Conservation (phyloP, 352 stramenopile species). For the Hyaloperonospora arabidopsidis region DNA sequence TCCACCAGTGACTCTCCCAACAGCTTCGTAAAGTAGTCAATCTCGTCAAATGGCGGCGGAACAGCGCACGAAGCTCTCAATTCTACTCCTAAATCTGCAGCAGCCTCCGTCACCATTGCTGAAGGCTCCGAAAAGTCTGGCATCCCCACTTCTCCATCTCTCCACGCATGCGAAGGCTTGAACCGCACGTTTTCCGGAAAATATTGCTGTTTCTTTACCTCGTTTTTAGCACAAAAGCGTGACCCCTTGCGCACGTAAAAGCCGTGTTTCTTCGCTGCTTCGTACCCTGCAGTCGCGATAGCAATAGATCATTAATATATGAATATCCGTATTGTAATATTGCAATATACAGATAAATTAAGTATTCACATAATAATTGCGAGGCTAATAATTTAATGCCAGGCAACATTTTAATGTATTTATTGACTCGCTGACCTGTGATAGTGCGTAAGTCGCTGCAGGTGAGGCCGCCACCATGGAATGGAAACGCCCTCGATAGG, state of each 20-base stretch:
- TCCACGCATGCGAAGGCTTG: conserved; percentile 65
- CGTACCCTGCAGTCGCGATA: conserved; percentile 28
- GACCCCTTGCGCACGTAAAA: conserved; percentile 53
- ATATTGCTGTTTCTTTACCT: conserved; percentile 3
- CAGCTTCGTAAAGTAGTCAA: conserved; percentile 50
- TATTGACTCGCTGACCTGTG: conserved; percentile 27
- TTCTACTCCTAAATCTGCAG: neutral
- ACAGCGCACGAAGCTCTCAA: conserved; percentile 14
- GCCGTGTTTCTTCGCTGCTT: conserved; percentile 38
- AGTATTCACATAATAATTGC: too few relatives aligned
- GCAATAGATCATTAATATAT: neutral
- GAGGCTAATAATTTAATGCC: neutral
- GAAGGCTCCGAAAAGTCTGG: conserved; percentile 17
- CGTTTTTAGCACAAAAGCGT: neutral
- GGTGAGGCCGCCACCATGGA: conserved; percentile 51
- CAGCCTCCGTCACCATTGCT: neutral
- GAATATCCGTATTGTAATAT: too few relatives aligned
- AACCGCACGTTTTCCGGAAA: conserved; percentile 23
- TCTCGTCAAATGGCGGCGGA: conserved; percentile 36
- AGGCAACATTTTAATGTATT: too few relatives aligned
- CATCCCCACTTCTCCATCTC: conserved; percentile 43
- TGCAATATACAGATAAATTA: too few relatives aligned
- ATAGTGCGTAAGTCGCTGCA: conserved; percentile 49
- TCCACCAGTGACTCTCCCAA: conserved; percentile 61
- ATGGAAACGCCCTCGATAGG: conserved; percentile 52